Base-by-base conservation (phyloP, 257 asterid species). In the Plantago ovata region DNA sequence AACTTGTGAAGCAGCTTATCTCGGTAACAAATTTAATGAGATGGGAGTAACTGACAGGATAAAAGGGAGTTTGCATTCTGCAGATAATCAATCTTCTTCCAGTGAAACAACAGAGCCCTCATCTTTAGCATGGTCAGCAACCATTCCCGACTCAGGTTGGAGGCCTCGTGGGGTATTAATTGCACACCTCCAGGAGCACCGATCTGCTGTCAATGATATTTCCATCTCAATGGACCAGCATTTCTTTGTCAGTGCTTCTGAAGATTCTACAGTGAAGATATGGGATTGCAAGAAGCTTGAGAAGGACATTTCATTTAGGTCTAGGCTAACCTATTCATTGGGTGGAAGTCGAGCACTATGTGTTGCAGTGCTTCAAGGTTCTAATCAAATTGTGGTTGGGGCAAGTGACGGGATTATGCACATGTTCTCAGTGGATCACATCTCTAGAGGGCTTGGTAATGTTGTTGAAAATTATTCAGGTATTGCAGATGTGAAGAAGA, bases 231-330 rank as follows among this genome's bases (percentile, higher is more conserved):
- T 77, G 74, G 99, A 93, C 71, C 95, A 93, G 70, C 82, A 89
- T 33, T 86, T 93, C 74, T 93, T 93, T 58, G 99, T 93, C n/a
- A 89, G 92, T 75, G 99, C 97, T 50, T 89, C 97, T 68, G 96
- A 86, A 41, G 97, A 93, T 81, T 93, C 97, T 45, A 84, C 99
- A 40, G 99, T 93, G 33, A 93, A 83, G 86, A 72, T 93, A 61
- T 93, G 99, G 99, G 99, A 93, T 79, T 89, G 96, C 70, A 93
- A 82, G 82, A 93, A 79, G 84, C 84, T 89, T 72, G 99, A 93
- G 80, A 93, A 93, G 75, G 99, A 93, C 69, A 93, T 93, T 69
- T 93, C 99, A 50, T 93, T 93, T 75, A 74, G 97, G 73, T 93
- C 99, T 55, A 80, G 91, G 76, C 81, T 86, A 50, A 93, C 99